These are phyloP conservation scores for Baorangia bicolor DNA, from an alignment of 768 basidiomycete species.

Conservation along the genomic window DNA sequence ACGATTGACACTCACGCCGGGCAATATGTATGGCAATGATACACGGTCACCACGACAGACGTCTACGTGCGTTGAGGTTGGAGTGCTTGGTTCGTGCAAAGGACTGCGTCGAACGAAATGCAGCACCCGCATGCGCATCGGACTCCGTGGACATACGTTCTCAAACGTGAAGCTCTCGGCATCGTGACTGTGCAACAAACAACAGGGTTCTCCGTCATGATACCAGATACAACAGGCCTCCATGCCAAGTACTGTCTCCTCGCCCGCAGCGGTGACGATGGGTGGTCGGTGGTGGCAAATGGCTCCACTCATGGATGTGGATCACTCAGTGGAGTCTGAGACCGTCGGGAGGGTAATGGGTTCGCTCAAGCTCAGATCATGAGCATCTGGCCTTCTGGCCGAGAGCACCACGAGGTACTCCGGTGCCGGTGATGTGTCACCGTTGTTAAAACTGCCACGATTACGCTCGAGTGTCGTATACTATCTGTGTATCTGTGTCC, in stretches of 20 bases:
- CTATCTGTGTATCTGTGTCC: neutral
- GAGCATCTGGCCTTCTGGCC: neutral
- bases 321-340: neutral
- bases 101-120: neutral
- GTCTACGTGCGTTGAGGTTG: neutral
- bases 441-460: neutral
- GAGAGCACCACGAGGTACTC: conserved; percentile 1
- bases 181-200: neutral
- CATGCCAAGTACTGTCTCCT: neutral
- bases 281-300: neutral
- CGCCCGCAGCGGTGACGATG: neutral
- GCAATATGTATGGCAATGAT: neutral
- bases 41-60: neutral
- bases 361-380: neutral
- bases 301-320: neutral
- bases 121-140: neutral
- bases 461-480: neutral
- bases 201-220: neutral
- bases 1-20: too few relatives aligned
- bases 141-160: neutral
- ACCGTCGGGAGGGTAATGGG: neutral
- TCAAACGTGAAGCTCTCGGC: too few relatives aligned
- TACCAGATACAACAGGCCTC: neutral
- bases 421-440: neutral
- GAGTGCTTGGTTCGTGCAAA: neutral